Evolutionary conservation across 495 filamentous ascomycete genomes (phyloP), one percentile per base, ranked within the genome.

Genomic region (Extremus antarcticus): DNA sequence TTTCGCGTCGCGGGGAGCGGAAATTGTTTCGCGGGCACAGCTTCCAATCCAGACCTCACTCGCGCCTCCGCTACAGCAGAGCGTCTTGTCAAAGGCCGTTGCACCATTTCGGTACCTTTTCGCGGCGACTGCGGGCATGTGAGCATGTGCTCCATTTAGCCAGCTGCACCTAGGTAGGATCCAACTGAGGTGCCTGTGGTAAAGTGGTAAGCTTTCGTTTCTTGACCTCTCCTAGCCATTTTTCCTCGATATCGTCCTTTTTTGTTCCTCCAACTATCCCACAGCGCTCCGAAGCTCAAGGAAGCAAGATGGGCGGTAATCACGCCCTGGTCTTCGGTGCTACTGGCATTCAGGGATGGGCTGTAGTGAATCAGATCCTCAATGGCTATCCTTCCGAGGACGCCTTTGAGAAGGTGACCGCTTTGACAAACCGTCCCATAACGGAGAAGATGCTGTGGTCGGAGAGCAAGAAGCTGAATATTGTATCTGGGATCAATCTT

Each of bases 271-370:
- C n/a, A n/a, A n/a, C n/a, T n/a, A n/a, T n/a, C n/a, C n/a, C n/a
- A n/a, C n/a, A n/a, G n/a, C n/a, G n/a, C n/a, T n/a, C n/a, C n/a
- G n/a, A n/a, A n/a, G n/a, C n/a, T n/a, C n/a, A n/a, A 35, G 29
- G 13, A 7, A 45, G n/a, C 41, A 45, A 45, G n/a, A 29, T 47
- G 17, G 59, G 57, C 29, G 29, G 29, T 17, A 65, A 68, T 20
- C 66, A 68, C 51, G 66, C 64, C 15, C 62, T 68, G 29, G 43
- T 68, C 32, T 66, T 61, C 45, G 66, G 64, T 32, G 66, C 64
- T 7, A 65, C 58, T 32, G 73, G 73, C n/a, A 74, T 76, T 47
- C 68, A 67, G 41, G 73, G 73, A 51, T 76, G 72, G 73, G 73
- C 73, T n/a, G 64, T 75, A 21, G 67, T 68, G 15, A 76, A 75